Conservation (phyloP, 2,329 filamentous ascomycete genomes). For the Calonectria pteridis region DNA sequence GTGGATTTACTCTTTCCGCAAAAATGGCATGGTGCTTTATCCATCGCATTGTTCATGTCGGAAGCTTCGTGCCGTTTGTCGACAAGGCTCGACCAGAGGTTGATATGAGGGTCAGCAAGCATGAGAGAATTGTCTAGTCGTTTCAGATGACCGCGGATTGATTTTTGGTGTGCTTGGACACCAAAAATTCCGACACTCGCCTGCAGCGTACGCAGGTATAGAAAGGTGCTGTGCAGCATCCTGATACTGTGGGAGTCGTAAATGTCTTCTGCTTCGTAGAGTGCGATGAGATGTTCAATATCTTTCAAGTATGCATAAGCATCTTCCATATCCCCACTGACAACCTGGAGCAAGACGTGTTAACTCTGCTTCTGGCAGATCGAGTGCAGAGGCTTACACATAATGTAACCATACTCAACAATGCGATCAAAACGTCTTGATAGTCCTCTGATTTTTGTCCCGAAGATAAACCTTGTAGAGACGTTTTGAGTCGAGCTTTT, state of each 20-base stretch:
- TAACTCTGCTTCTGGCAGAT: background rate
- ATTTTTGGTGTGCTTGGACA: background rate
- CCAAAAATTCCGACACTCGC: constrained; percentile 17
- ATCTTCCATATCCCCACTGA: constrained; percentile 23
- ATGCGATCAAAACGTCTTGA: constrained; percentile 18
- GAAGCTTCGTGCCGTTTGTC: background rate
- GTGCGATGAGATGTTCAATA: constrained; percentile 14
- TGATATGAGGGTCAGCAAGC: background rate
- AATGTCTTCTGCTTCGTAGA: constrained; percentile 11
- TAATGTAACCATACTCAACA: constrained; percentile 23
- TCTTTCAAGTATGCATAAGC: constrained; percentile 18
- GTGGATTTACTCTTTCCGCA: constrained; percentile 12
- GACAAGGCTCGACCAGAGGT: constrained; percentile 6
- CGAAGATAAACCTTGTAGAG: background rate
- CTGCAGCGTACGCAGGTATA: constrained; percentile 15
- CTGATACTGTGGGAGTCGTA: background rate
- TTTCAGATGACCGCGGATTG: background rate
- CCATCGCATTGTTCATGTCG: background rate
- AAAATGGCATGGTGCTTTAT: background rate
- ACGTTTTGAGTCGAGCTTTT: constrained; percentile 10
- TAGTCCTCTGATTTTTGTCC: constrained; percentile 16
- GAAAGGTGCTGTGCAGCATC: constrained; percentile 21
- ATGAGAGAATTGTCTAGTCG: background rate
- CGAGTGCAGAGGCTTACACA: background rate
- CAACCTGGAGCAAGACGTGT: background rate